A percentile compares a stretch with the other conserved stretches of the same genome.
These are phyloP conservation scores for Cnidoscolus chayamansa DNA, from an alignment of 441 rosid species.

Conservation along the genomic window DNA sequence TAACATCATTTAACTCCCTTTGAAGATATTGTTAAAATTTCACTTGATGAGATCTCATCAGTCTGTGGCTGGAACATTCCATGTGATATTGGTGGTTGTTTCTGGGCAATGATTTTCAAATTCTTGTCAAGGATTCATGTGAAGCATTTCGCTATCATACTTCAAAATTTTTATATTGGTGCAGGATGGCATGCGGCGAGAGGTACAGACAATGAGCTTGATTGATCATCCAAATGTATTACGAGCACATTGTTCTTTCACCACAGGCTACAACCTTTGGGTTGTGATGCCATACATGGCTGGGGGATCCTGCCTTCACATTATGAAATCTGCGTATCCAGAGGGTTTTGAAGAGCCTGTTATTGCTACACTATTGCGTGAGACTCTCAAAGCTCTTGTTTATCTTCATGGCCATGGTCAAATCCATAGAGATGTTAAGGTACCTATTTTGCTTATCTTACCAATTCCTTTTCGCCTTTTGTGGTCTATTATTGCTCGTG, in stretches of 20 bases:
- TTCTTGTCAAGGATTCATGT: not conserved
- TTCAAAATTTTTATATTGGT: constrained; percentile 15
- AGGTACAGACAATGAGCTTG: constrained; percentile 94
- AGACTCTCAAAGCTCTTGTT: constrained; percentile 93
- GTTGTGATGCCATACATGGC: constrained; percentile 99
- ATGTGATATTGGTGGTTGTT: constrained; percentile 9
- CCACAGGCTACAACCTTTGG: constrained; percentile 83
- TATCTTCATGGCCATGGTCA: constrained; percentile 96
- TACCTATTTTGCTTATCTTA: constrained; percentile 25
- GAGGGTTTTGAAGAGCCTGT: constrained; percentile 97
- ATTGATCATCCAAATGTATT: constrained; percentile 87
- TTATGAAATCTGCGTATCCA: constrained; percentile 75
- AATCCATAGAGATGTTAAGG: constrained; percentile 99
- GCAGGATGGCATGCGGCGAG: constrained; percentile 98
- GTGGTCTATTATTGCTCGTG: not conserved
- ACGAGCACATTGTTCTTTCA: constrained; percentile 94
- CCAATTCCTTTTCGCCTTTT: not conserved
- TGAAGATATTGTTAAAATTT: not conserved
- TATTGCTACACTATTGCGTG: constrained; percentile 81
- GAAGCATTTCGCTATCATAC: constrained; percentile 8
- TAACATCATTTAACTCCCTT: not conserved
- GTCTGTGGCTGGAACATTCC: not conserved
- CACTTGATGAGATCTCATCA: not conserved
- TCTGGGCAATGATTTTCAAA: constrained; percentile 13
- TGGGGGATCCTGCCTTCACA: constrained; percentile 96